These are phyloP conservation scores for Phytophthora rubi DNA, from an alignment of 352 stramenopile genomes.

Conservation along the genomic window DNA sequence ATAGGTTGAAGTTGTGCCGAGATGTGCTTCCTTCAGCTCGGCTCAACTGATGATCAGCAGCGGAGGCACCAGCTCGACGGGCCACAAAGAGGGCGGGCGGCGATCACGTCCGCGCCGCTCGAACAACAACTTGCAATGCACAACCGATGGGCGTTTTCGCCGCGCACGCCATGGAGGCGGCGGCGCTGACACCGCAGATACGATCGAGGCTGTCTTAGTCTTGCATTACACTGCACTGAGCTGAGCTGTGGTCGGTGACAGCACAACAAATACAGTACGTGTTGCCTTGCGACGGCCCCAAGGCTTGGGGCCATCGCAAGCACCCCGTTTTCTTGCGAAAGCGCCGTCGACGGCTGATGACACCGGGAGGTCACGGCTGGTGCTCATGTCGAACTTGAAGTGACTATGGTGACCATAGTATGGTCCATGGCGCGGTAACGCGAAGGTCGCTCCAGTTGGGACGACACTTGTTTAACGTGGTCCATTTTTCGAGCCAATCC, in stretches of 20 bases:
- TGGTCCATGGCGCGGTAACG: neutral
- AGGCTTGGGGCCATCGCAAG: no score
- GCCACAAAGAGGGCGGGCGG: neutral
- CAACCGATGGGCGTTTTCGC: neutral
- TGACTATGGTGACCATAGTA: neutral
- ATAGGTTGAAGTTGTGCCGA: constrained; percentile 7
- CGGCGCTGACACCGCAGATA: neutral
- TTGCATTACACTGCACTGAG: neutral
- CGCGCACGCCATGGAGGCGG: neutral
- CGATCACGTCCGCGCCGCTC: neutral
- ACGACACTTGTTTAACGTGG: neutral
- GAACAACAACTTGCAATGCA: no score
- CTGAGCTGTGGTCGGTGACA: no score
- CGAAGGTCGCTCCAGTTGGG: neutral
- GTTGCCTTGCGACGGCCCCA: no score
- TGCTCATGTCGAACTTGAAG: neutral
- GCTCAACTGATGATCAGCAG: neutral
- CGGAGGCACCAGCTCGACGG: neutral
- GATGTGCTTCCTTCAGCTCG: neutral
- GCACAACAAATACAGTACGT: no score
- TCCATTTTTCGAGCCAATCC: no score
- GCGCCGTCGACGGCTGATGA: no score
- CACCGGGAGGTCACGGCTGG: no score
- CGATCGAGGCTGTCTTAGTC: neutral
- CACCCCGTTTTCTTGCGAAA: no score